These are phyloP conservation scores for Pythium insidiosum DNA, from an alignment of 352 stramenopile species.

Conservation along the genomic window DNA sequence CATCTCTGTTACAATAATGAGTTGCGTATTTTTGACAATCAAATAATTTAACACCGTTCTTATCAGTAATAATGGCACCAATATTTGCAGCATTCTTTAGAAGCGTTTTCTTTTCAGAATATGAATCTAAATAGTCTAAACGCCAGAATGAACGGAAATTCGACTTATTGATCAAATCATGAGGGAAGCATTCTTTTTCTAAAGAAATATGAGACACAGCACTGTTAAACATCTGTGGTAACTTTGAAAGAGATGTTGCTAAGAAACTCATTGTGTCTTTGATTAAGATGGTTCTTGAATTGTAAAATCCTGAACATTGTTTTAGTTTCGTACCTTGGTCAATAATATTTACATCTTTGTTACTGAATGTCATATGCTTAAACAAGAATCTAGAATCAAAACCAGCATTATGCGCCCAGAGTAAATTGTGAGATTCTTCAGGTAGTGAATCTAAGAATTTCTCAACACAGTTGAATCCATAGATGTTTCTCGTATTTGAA, in stretches of 20 bases:
- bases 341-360: slow-evolving; percentile 7
- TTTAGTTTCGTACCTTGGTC: slow-evolving; percentile 6
- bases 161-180: slow-evolving; percentile 7
- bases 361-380: slow-evolving; percentile 9
- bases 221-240: slow-evolving; percentile 10
- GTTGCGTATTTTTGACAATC: too few relatives aligned
- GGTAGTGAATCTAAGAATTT: slow-evolving; percentile 6
- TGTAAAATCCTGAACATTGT: slow-evolving; percentile 6
- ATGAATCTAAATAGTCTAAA: slow-evolving; percentile 4
- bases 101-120: slow-evolving; percentile 5
- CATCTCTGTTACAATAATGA: slow-evolving; percentile 13
- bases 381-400: slow-evolving; percentile 10
- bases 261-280: slow-evolving; percentile 11
- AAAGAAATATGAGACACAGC: neutral
- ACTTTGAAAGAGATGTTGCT: neutral
- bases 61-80: slow-evolving; percentile 9
- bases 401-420: slow-evolving; percentile 12
- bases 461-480: slow-evolving; percentile 9
- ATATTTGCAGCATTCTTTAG: slow-evolving; percentile 9
- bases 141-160: slow-evolving; percentile 6
- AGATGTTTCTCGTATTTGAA: slow-evolving; percentile 4
- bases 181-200: slow-evolving; percentile 13
- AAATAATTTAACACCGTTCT: neutral
- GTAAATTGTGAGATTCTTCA: slow-evolving; percentile 2
- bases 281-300: neutral